These are phyloP conservation scores for Cokeromyces recurvatus DNA, from an alignment of 371 early-diverging fungal species.

Conservation along the genomic window DNA sequence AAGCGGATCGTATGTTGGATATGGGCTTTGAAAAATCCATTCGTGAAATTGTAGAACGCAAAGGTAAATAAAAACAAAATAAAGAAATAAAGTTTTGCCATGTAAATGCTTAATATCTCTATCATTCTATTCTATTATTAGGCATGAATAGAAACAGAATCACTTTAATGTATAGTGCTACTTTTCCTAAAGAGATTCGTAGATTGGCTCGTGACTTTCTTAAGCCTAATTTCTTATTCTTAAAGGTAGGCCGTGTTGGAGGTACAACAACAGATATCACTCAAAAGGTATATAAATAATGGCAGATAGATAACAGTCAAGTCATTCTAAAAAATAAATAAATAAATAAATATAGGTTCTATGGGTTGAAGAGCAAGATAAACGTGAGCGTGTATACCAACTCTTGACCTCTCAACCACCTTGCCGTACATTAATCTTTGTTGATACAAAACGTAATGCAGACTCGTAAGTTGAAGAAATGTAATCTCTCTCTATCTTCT, in stretches of 20 bases:
- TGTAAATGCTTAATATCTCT: too few relatives aligned
- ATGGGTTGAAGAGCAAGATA: conserved; percentile 58
- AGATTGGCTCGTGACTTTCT: conserved; percentile 88
- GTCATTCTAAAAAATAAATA: background rate
- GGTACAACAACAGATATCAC: conserved; percentile 50
- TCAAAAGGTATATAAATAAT: conserved; percentile 26
- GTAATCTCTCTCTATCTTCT: background rate
- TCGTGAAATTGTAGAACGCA: conserved; percentile 90
- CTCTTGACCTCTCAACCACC: conserved; percentile 40
- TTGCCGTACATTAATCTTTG: conserved; percentile 78
- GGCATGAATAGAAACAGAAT: conserved; percentile 71
- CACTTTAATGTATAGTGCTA: conserved; percentile 84
- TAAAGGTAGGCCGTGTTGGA: conserved; percentile 50
- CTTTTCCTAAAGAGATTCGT: conserved; percentile 95
- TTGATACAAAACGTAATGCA: conserved; percentile 77
- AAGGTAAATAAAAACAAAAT: conserved; percentile 24
- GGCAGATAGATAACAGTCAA: too few relatives aligned
- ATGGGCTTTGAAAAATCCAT: conserved; percentile 98
- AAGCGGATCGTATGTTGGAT: conserved; percentile 98
- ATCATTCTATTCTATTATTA: background rate
- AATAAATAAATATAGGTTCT: conserved; percentile 78
- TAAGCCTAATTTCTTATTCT: conserved; percentile 54
- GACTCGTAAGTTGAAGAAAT: conserved; percentile 67
- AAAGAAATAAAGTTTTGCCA: conserved; percentile 2
- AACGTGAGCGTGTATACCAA: conserved; percentile 34